Conservation (phyloP, 768 basidiomycete genomes). For the Auricularia heimuer region DNA sequence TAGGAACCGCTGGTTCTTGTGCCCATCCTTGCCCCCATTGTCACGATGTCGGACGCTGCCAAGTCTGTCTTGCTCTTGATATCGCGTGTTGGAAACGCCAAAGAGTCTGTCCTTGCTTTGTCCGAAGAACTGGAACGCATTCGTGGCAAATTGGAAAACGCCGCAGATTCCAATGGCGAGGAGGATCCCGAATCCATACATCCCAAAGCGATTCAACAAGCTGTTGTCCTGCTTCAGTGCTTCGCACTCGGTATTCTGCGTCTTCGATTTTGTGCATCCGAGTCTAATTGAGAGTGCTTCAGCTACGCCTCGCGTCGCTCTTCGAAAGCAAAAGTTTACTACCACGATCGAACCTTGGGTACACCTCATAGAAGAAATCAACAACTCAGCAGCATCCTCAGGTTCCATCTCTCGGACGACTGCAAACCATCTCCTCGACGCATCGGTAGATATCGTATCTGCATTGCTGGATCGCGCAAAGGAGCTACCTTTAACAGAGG, state of each 20-base stretch:
- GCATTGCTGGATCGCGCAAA: background rate
- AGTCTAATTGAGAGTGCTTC: background rate
- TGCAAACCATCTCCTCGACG: background rate
- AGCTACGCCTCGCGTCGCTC: background rate
- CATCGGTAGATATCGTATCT: background rate
- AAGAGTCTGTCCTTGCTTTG: background rate
- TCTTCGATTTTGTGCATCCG: background rate
- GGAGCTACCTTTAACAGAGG: background rate
- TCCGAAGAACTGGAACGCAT: background rate
- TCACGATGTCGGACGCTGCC: background rate
- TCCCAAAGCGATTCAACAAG: background rate
- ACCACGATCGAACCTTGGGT: background rate
- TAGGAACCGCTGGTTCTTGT: background rate
- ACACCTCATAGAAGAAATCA: background rate
- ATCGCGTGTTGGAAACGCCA: background rate
- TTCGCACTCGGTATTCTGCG: background rate
- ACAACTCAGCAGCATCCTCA: background rate
- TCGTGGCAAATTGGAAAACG: background rate
- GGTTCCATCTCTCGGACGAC: background rate
- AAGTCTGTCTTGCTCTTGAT: background rate
- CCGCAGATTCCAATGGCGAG: background rate
- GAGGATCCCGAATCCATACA: background rate
- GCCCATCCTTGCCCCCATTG: background rate
- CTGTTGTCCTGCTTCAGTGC: background rate
- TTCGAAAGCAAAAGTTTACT: background rate